phyloP scores from a whole-genome alignment of 768 basidiomycete genomes.

The Lactarius sanguifluus region DNA sequence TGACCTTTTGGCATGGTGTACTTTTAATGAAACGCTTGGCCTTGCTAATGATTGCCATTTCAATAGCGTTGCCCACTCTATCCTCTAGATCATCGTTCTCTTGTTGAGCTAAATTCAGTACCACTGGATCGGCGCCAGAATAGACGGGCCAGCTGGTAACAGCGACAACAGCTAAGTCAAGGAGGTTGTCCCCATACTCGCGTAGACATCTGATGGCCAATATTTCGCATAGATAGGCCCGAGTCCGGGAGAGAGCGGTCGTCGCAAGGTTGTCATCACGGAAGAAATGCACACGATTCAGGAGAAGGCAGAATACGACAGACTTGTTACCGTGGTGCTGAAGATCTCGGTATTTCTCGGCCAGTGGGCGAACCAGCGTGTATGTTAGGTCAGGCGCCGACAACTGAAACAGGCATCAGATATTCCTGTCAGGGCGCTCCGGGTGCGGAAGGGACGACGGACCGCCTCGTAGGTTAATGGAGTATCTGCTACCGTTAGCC shows the following conservation, averaged over 20 bases:
- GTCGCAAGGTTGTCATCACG: slow-evolving; percentile 75
- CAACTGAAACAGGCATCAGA: slow-evolving; percentile 46
- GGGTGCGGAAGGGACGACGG: slow-evolving; percentile 32
- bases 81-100: slow-evolving; percentile 73
- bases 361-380: slow-evolving; percentile 82
- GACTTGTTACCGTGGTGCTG: slow-evolving; percentile 77
- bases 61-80: slow-evolving; percentile 87
- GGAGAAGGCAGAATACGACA: slow-evolving; percentile 81
- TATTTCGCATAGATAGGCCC: slow-evolving; percentile 86
- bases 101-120: slow-evolving; percentile 60
- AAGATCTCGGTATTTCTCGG: slow-evolving; percentile 78
- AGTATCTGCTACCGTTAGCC: slow-evolving; percentile 54
- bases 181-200: slow-evolving; percentile 63
- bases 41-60: slow-evolving; percentile 85
- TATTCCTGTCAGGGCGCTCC: background rate
- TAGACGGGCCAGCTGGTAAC: slow-evolving; percentile 84
- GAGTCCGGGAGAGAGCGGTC: slow-evolving; percentile 63
- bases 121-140: slow-evolving; percentile 62
- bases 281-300: slow-evolving; percentile 84
- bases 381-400: slow-evolving; percentile 87
- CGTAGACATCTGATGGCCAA: slow-evolving; percentile 80
- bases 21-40: slow-evolving; percentile 90
- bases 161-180: slow-evolving; percentile 66
- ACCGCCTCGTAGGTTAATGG: slow-evolving; percentile 82
- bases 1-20: slow-evolving; percentile 86